Percentiles rank a stretch among this genome's conserved stretches.
phyloP scores from a whole-genome alignment of 2,329 filamentous ascomycete species.

The Alternaria sp. region DNA sequence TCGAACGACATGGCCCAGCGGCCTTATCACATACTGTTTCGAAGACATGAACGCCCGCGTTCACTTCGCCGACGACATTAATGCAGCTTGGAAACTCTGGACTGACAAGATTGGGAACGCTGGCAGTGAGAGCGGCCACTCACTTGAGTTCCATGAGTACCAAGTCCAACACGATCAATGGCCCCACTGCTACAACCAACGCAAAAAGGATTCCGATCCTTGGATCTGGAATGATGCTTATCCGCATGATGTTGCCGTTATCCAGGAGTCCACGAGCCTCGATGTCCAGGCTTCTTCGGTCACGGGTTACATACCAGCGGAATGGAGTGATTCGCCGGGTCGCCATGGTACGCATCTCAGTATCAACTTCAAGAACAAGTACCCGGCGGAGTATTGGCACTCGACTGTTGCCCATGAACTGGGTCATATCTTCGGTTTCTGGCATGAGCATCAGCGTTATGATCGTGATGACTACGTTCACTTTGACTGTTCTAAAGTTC shows the following conservation, averaged over 20 bases:
- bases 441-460: constrained; percentile 1
- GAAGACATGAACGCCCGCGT: not conserved
- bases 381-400: not conserved
- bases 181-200: constrained; percentile 2
- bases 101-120: constrained; percentile 1
- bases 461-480: not conserved
- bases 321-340: not conserved
- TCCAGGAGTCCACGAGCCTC: not conserved
- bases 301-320: constrained; percentile 7
- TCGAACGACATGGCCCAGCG: constrained; percentile 8
- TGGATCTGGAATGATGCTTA: not conserved
- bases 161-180: not conserved
- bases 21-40: constrained; percentile 5
- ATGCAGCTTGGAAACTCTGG: constrained; percentile 12
- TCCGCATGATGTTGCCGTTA: not conserved
- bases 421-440: constrained; percentile 4
- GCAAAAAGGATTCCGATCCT: constrained; percentile 1
- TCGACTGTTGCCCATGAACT: constrained; percentile 4
- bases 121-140: not conserved
- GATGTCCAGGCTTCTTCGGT: not conserved
- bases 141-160: constrained; percentile 9
- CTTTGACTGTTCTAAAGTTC: constrained; percentile 2
- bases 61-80: constrained; percentile 3
- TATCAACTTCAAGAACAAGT: not conserved
- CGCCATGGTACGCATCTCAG: constrained; percentile 3